Evolutionary conservation across 2,329 filamentous ascomycete species (phyloP).

Genomic region (Graphilbum ipis-grandicollis): DNA sequence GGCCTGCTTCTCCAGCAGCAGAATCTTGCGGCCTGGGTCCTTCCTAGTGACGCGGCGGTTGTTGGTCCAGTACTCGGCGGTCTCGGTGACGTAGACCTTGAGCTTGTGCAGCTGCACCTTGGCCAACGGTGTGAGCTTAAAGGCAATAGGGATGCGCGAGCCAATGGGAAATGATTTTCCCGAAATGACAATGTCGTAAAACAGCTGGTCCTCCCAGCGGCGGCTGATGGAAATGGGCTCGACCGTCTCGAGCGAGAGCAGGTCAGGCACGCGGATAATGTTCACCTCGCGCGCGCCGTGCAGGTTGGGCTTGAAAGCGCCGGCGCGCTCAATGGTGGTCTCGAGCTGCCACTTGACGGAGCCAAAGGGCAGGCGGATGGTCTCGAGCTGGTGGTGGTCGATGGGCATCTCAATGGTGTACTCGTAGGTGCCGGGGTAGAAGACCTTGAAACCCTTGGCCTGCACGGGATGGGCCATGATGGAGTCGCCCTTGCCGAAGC

Average conservation of each 20-base stretch:
- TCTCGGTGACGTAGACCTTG: conserved; percentile 82
- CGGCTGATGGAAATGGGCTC: conserved; percentile 88
- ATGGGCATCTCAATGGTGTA: conserved; percentile 74
- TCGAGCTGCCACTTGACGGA: conserved; percentile 80
- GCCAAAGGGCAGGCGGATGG: conserved; percentile 71
- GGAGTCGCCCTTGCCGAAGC: conserved; percentile 65
- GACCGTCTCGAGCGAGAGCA: conserved; percentile 75
- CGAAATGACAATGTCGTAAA: conserved; percentile 92
- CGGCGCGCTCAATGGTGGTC: conserved; percentile 67
- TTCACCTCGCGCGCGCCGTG: conserved; percentile 67
- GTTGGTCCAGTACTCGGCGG: conserved; percentile 77
- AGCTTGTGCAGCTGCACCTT: conserved; percentile 89
- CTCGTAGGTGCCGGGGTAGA: conserved; percentile 53
- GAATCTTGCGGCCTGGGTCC: conserved; percentile 67
- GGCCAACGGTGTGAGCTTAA: conserved; percentile 80
- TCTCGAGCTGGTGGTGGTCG: conserved; percentile 77
- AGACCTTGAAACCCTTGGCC: conserved; percentile 67
- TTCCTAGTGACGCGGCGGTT: conserved; percentile 73
- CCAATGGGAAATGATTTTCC: conserved; percentile 89
- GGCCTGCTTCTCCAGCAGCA: conserved; percentile 75
- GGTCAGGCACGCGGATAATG: conserved; percentile 71
- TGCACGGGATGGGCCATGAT: conserved; percentile 41
- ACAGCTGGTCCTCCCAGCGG: conserved; percentile 87
- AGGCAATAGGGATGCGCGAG: conserved; percentile 75
- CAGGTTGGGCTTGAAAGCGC: conserved; percentile 78